These are phyloP conservation scores for Aspergillus pseudotamarii DNA, from an alignment of 2,329 filamentous ascomycete genomes.

Conservation along the genomic window DNA sequence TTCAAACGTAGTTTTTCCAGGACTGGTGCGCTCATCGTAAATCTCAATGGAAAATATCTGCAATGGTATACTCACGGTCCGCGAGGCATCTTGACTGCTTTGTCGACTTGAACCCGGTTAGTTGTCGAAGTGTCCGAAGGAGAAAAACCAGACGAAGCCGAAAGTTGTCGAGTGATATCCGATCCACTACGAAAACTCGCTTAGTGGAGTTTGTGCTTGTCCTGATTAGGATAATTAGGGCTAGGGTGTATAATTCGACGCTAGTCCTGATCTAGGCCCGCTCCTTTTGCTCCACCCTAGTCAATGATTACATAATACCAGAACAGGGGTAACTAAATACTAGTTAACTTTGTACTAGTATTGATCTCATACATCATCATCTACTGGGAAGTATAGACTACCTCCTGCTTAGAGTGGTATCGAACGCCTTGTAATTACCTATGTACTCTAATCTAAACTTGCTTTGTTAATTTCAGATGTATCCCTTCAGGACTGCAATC, in stretches of 20 bases:
- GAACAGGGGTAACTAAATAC: too few relatives aligned
- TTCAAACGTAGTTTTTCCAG: not conserved
- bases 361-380: too few relatives aligned
- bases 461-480: conserved; percentile 55
- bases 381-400: not conserved
- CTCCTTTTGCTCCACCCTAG: conserved; percentile 4
- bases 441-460: conserved; percentile 9
- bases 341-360: not conserved
- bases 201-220: conserved; percentile 34
- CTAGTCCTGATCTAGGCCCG: conserved; percentile 29
- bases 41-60: not conserved
- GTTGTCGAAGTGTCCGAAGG: conserved; percentile 42
- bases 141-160: conserved; percentile 25
- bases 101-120: conserved; percentile 42
- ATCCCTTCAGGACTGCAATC: conserved; percentile 86
- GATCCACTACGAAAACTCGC: conserved; percentile 31
- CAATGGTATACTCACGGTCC: conserved; percentile 56
- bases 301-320: conserved; percentile 8
- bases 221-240: not conserved
- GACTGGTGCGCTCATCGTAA: not conserved
- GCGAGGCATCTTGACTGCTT: conserved; percentile 55
- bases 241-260: conserved; percentile 30
- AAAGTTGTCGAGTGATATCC: conserved; percentile 23
- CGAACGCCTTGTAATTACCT: conserved; percentile 9
- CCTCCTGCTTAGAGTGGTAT: not conserved